Percentiles rank a stretch among this genome's conserved stretches.
phyloP scores from a whole-genome alignment of 2,329 filamentous ascomycete species.

The Pseudogymnoascus sp. region DNA sequence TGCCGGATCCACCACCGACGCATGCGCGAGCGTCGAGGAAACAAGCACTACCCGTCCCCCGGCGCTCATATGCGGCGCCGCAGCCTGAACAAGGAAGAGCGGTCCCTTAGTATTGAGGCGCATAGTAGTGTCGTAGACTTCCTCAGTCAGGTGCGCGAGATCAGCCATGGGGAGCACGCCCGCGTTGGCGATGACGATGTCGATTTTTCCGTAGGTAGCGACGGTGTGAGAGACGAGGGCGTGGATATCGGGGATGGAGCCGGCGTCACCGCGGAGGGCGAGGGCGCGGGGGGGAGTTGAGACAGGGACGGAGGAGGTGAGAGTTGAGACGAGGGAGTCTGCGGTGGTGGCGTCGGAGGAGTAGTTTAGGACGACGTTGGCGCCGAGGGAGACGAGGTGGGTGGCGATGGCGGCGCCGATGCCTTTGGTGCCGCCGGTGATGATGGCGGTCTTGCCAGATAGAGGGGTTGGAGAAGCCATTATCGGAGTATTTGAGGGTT shows the following conservation, averaged over 20 bases:
- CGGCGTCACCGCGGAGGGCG: conserved; percentile 51
- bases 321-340: conserved; percentile 42
- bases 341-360: conserved; percentile 40
- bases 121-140: conserved; percentile 45
- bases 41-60: conserved; percentile 48
- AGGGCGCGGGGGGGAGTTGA: conserved; percentile 34
- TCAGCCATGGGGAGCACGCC: conserved; percentile 46
- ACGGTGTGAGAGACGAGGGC: conserved; percentile 45
- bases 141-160: conserved; percentile 44
- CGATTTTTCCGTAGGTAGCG: conserved; percentile 47
- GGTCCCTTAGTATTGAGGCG: conserved; percentile 53
- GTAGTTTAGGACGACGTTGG: conserved; percentile 56
- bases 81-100: conserved; percentile 48
- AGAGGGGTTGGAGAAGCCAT: conserved; percentile 22
- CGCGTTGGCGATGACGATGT: conserved; percentile 53
- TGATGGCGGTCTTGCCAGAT: conserved; percentile 39
- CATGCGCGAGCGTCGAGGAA: conserved; percentile 38
- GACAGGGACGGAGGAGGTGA: conserved; percentile 36
- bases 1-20: conserved; percentile 35
- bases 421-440: conserved; percentile 53
- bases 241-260: conserved; percentile 41
- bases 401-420: conserved; percentile 55
- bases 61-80: conserved; percentile 43
- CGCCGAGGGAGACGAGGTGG: conserved; percentile 50
- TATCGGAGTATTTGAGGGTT: neutral